Conservation (phyloP, 768 basidiomycete species). For the Kwoniella bestiolae region DNA sequence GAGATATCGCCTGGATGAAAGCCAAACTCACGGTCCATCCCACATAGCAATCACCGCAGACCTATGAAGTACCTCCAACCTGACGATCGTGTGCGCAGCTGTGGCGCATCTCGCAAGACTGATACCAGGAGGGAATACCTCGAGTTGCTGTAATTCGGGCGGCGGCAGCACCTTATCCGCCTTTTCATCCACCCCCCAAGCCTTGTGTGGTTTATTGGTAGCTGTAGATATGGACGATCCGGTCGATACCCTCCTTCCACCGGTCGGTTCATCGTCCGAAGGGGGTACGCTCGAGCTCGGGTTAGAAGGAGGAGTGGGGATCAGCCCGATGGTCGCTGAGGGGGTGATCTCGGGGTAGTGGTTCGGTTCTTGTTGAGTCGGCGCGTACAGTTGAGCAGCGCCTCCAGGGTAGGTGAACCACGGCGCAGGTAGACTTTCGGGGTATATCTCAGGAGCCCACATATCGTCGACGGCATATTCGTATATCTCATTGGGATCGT, state of each 20-base stretch:
- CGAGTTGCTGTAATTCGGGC: constrained; percentile 14
- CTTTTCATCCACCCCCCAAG: constrained; percentile 56
- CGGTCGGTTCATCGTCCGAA: background rate
- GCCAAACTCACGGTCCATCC: constrained; percentile 47
- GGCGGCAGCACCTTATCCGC: constrained; percentile 26
- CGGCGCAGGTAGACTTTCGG: constrained; percentile 49
- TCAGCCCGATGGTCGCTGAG: constrained; percentile 14
- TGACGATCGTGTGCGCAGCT: constrained; percentile 54
- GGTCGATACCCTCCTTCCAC: constrained; percentile 7
- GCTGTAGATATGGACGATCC: constrained; percentile 1
- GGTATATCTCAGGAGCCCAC: constrained; percentile 53
- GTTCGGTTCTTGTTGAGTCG: constrained; percentile 28
- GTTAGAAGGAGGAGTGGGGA: constrained; percentile 9
- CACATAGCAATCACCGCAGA: constrained; percentile 54
- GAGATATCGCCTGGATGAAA: too few relatives aligned
- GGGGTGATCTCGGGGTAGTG: constrained; percentile 27
- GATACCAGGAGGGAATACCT: constrained; percentile 55
- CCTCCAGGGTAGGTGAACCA: constrained; percentile 52
- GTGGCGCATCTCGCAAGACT: constrained; percentile 52
- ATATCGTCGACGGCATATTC: constrained; percentile 31
- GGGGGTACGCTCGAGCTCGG: background rate
- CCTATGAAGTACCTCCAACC: constrained; percentile 55
- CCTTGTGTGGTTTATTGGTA: constrained; percentile 43
- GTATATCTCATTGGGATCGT: background rate
- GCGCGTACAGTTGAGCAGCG: constrained; percentile 44